Evolutionary conservation across 2,329 filamentous ascomycete species (phyloP), one percentile per base, ranked within the genome.

Genomic region (Fusarium clavum): DNA sequence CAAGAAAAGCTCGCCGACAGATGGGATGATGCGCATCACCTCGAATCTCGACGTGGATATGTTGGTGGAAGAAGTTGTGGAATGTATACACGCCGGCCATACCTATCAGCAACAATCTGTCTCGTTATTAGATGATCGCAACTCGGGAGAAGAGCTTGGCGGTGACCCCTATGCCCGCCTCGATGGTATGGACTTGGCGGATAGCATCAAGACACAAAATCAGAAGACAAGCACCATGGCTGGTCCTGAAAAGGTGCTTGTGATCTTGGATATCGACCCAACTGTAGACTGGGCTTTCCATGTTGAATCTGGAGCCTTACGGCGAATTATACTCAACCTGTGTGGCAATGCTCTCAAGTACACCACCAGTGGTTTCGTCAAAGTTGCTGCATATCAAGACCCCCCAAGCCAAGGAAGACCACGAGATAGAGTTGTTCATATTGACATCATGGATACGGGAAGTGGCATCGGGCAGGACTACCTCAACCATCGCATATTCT

Each of bases 381-480:
- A 76, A 13, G 73, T 81, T 2, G 59, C 65, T 0, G 67, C 79
- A 3, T 69, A 59, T 1, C 79, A 77, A 57, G 62, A 64, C 18
- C 57, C 45, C 11, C 38, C 40, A 7, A 22, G 41, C 7, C 44
- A 47, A 24, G 44, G 44, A n/a, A 34, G 29, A 8, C 12, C 48
- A 29, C 53, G 55, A 8, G 61, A 73, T 13, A 46, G 65, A 30
- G 48, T 67, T 5, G 64, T 79, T 16, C 74, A 70, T 5, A 72
- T 90, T 14, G 85, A 82, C 0, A 84, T 93, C 5, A 80, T 81
- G 0, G 91, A 93, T 70, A 90, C 90, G 0, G 91, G 91, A 2
- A 84, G 83, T 49, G 91, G 91, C 2, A 93, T 93, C 24, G 85
- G 85, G 0, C 81, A 86, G 14, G 87, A 91, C 10, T 93, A 88